A percentile compares a stretch with the other conserved stretches of the same genome.
phyloP scores from a whole-genome alignment of 1,284 basidiomycete genomes.

The Somion occarium region DNA sequence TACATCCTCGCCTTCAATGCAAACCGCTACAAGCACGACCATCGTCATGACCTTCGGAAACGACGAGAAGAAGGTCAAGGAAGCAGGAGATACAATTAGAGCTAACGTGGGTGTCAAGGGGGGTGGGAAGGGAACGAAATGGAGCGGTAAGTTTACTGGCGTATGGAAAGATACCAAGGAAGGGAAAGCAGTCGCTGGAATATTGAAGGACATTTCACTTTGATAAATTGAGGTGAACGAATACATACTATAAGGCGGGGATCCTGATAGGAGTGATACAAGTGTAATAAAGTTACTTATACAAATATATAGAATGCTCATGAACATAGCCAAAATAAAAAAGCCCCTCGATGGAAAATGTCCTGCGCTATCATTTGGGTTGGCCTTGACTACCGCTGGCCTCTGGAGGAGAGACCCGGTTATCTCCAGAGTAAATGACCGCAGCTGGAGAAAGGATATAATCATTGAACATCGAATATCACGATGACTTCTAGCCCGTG shows the following conservation, averaged over 20 bases:
- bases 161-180: conserved; percentile 34
- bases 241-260: neutral
- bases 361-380: neutral
- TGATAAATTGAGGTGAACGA: neutral
- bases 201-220: conserved; percentile 27
- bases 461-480: neutral
- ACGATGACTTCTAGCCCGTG: neutral
- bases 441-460: neutral
- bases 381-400: neutral
- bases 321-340: too few relatives aligned
- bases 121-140: conserved; percentile 57
- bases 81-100: conserved; percentile 55
- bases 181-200: conserved; percentile 33
- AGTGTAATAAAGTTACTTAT: neutral
- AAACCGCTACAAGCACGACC: conserved; percentile 42
- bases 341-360: too few relatives aligned
- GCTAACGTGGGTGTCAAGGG: conserved; percentile 54
- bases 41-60: conserved; percentile 59
- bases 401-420: neutral
- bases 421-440: neutral
- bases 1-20: conserved; percentile 56
- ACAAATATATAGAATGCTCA: neutral
- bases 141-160: conserved; percentile 62
- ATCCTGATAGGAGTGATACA: neutral
- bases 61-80: conserved; percentile 57